Conservation (phyloP, 306 rosid species). For the Quercus dentata region DNA sequence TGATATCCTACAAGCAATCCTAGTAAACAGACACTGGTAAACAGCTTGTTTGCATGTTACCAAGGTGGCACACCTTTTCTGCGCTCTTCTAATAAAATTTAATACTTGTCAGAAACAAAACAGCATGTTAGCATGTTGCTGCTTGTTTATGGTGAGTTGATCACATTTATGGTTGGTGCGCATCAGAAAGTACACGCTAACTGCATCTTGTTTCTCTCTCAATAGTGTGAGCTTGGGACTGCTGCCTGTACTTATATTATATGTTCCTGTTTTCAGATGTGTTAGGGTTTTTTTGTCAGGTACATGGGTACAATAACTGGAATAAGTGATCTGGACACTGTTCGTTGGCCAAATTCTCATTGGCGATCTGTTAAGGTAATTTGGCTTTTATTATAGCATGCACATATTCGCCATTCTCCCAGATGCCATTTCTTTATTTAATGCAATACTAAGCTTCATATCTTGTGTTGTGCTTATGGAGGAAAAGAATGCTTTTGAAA, state of each 20-base stretch:
- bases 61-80: too few relatives aligned
- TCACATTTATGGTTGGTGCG: not conserved
- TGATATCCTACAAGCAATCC: not conserved
- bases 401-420: not conserved
- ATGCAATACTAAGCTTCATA: not conserved
- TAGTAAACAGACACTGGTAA: not conserved
- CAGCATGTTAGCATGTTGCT: not conserved
- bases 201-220: not conserved
- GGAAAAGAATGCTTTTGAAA: not conserved
- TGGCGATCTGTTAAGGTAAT: constrained; percentile 89
- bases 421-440: constrained; percentile 2
- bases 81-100: too few relatives aligned
- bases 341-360: constrained; percentile 83
- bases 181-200: not conserved
- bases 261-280: not conserved
- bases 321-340: constrained; percentile 76
- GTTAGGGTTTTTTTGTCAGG: constrained; percentile 35
- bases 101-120: not conserved
- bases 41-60: not conserved
- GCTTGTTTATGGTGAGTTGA: not conserved
- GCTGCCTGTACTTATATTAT: constrained; percentile 5
- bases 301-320: constrained; percentile 94
- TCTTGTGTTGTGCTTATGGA: not conserved
- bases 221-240: not conserved
- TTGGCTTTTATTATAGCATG: not conserved